These are phyloP conservation scores for Favolaschia claudopus DNA, from an alignment of 768 basidiomycete genomes.

Conservation along the genomic window DNA sequence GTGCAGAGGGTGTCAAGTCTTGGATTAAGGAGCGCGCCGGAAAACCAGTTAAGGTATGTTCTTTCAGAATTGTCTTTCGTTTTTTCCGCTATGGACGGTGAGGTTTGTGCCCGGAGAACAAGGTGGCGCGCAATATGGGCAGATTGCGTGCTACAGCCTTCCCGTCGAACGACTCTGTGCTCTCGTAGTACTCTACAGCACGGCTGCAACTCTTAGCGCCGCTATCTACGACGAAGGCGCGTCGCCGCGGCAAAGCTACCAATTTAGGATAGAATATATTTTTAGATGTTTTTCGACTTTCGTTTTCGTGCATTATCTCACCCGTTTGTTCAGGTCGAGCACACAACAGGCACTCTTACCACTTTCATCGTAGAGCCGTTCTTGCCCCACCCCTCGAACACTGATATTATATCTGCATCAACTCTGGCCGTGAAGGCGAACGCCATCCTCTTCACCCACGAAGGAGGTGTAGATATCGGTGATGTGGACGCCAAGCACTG, in stretches of 20 bases:
- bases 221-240: no score
- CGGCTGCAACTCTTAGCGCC: no score
- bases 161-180: no score
- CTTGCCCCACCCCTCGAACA: conserved; percentile 91
- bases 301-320: conserved; percentile 14
- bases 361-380: conserved; percentile 99
- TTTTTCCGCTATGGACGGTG: no score
- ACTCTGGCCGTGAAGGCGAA: conserved; percentile 94
- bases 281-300: conserved; percentile 16
- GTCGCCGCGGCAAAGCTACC: no score
- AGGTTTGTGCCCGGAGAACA: no score
- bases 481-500: conserved; percentile 97
- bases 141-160: no score
- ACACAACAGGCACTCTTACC: conserved; percentile 92
- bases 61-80: no score
- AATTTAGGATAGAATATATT: no score
- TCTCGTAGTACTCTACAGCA: no score
- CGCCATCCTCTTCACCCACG: conserved; percentile 97
- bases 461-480: conserved; percentile 98
- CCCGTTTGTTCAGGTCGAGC: conserved; percentile 73
- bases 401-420: conserved; percentile 99
- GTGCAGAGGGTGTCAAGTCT: conserved; percentile 80
- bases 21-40: conserved; percentile 93
- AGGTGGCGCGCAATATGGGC: no score
- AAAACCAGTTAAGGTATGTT: conserved; percentile 86